Evolutionary conservation across 2,329 filamentous ascomycete species (phyloP), one percentile per base, ranked within the genome.

Genomic region (Blastomyces percursus): DNA sequence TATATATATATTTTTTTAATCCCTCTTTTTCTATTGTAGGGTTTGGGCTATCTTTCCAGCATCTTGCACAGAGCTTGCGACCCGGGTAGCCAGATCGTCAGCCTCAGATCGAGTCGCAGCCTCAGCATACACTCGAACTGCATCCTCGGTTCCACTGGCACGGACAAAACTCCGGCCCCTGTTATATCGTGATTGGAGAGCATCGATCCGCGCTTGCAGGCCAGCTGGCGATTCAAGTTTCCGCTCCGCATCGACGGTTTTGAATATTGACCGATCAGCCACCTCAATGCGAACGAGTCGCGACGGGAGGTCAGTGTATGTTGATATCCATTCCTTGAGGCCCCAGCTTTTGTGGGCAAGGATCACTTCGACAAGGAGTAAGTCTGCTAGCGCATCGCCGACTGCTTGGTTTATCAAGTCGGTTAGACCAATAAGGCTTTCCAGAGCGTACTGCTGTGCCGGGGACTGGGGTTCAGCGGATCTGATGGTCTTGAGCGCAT

Each of bases 361-460:
- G 68, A 97, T 94, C 42, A 93, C 90, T 77, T 99, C 94, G 48
- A 97, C 92, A 71, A 99, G 86, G 55, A 99, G 84, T 83, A 96
- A 89, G 77, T 99, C 94, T 0, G 91, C 96, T 63, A 99, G 84
- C 56, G 94, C 94, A 73, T 99, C 94, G 61, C 94, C 94, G 56
- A 97, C 93, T 0, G 94, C 94, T 80, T 99, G 94, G 81, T 99
- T 99, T 80, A 99, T 96, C 66, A 99, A 83, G 69, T 96, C 90
- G 59, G 88, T 88, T 61, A 96, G 83, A 12, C 91, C 92, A 61
- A 84, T 82, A 0, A 99, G 86, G 9, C 87, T 91, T 62, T 96
- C 89, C 16, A 97, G 84, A 1, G 93, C 90, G 69, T 91, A 89
- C 73, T 93, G 89, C 75, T 97, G 92, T 7, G 90, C 93, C 0